Evolutionary conservation across 495 filamentous ascomycete species (phyloP).

Genomic region (Aspergillus steynii): DNA sequence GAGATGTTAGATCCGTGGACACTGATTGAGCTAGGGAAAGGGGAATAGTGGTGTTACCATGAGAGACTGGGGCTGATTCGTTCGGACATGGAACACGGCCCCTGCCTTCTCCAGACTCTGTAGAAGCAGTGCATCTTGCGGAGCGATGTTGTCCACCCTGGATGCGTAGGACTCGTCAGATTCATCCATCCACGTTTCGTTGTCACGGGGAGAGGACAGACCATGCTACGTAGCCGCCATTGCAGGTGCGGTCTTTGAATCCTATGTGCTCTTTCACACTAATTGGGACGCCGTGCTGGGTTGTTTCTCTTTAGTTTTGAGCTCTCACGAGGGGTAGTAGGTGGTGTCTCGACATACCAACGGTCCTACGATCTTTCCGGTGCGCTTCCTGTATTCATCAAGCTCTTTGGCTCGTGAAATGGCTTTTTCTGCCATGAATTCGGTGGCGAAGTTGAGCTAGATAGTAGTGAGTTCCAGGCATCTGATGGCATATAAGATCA

Average conservation of each 20-base stretch:
- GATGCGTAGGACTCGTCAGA: background rate
- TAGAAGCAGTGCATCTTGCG: slow-evolving; percentile 38
- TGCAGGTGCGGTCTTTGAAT: slow-evolving; percentile 47
- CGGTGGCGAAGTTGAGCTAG: slow-evolving; percentile 63
- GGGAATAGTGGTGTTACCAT: slow-evolving; percentile 30
- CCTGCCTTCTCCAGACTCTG: slow-evolving; percentile 38
- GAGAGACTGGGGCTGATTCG: slow-evolving; percentile 57
- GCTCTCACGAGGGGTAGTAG: background rate
- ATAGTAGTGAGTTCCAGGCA: background rate
- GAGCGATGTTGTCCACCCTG: slow-evolving; percentile 36
- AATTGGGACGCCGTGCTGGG: slow-evolving; percentile 67
- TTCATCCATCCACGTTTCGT: background rate
- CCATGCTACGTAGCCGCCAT: slow-evolving; percentile 44
- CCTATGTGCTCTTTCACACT: slow-evolving; percentile 67
- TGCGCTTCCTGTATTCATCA: slow-evolving; percentile 48
- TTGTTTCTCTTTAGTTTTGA: slow-evolving; percentile 26
- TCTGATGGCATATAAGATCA: background rate
- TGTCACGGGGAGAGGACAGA: slow-evolving; percentile 11
- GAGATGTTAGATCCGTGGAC: slow-evolving; percentile 15
- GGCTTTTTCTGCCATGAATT: slow-evolving; percentile 65
- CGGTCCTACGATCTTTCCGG: slow-evolving; percentile 40
- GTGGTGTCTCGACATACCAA: slow-evolving; percentile 25
- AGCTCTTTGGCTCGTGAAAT: slow-evolving; percentile 58
- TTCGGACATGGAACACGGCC: slow-evolving; percentile 66
- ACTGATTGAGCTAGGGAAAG: background rate